Conservation (phyloP, 768 basidiomycete species). For the Pleurotus tuoliensis region DNA sequence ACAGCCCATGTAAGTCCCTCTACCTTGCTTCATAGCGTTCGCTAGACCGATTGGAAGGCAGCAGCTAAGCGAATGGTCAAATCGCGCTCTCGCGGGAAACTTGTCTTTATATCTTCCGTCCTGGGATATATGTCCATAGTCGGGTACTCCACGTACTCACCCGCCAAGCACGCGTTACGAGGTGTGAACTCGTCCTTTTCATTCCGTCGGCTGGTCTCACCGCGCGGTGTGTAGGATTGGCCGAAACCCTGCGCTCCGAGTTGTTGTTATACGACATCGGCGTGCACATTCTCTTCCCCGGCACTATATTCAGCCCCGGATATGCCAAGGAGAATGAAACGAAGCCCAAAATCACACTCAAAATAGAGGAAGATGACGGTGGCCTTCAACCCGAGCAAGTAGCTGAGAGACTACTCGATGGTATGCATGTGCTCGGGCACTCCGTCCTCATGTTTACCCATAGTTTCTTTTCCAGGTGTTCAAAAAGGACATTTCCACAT, state of each 20-base stretch:
- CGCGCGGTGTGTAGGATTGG: conserved; percentile 44
- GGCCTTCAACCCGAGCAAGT: conserved; percentile 49
- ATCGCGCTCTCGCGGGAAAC: conserved; percentile 45
- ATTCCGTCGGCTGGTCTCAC: not conserved
- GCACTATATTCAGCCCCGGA: conserved; percentile 64
- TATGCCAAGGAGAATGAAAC: conserved; percentile 57
- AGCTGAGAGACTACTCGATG: conserved; percentile 46
- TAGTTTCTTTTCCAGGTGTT: conserved; percentile 37
- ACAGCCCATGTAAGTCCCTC: conserved; percentile 44
- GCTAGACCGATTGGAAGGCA: conserved; percentile 31
- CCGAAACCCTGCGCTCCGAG: conserved; percentile 67
- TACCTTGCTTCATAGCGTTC: not conserved
- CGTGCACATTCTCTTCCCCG: conserved; percentile 67
- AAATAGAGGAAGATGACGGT: conserved; percentile 64
- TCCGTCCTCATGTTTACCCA: not conserved
- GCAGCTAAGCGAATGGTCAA: conserved; percentile 53
- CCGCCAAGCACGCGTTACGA: conserved; percentile 69
- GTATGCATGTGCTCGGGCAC: conserved; percentile 22
- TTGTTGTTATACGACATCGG: conserved; percentile 59
- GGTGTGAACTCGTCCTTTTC: conserved; percentile 34
- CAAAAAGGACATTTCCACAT: conserved; percentile 60
- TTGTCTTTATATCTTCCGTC: conserved; percentile 61
- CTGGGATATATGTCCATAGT: conserved; percentile 58
- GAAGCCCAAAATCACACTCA: conserved; percentile 64
- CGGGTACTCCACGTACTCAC: conserved; percentile 66